Evolutionary conservation across 2,329 filamentous ascomycete genomes (phyloP).

Genomic region (Paracoccidioides lutzii): DNA sequence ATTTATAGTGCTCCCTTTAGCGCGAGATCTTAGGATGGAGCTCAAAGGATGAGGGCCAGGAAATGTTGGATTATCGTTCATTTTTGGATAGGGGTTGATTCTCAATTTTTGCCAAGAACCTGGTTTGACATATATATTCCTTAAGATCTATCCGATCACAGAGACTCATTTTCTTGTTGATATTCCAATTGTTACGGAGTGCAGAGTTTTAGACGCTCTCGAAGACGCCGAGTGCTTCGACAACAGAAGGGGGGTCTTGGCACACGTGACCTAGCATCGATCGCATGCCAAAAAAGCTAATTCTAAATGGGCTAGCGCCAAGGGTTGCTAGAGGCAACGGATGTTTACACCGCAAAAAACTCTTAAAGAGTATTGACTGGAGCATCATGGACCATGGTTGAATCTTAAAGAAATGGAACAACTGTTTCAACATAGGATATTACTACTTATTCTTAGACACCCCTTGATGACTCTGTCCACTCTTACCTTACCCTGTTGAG

Average conservation of each 20-base stretch:
- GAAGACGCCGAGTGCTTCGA: no score
- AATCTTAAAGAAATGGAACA: neutral
- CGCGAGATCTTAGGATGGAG: neutral
- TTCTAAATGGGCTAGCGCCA: slow-evolving; percentile 3
- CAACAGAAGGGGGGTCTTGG: no score
- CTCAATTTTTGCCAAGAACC: neutral
- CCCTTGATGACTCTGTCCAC: neutral
- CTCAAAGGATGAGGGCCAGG: neutral
- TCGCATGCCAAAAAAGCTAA: neutral
- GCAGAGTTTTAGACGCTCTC: no score
- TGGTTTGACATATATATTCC: neutral
- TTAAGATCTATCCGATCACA: neutral
- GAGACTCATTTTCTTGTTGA: neutral
- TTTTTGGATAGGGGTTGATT: neutral
- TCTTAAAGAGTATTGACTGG: neutral
- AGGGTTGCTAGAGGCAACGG: slow-evolving; percentile 14
- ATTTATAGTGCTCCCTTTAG: neutral
- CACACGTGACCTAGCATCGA: no score
- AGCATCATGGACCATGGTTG: neutral
- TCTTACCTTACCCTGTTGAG: neutral
- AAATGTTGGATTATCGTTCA: neutral
- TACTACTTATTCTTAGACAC: neutral
- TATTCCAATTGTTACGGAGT: no score
- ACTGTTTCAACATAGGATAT: neutral
- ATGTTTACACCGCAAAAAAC: neutral